A percentile compares a stretch with the other conserved stretches of the same genome.
Conservation (phyloP, 2,329 filamentous ascomycete genomes). For the Apiospora malaysiana region DNA sequence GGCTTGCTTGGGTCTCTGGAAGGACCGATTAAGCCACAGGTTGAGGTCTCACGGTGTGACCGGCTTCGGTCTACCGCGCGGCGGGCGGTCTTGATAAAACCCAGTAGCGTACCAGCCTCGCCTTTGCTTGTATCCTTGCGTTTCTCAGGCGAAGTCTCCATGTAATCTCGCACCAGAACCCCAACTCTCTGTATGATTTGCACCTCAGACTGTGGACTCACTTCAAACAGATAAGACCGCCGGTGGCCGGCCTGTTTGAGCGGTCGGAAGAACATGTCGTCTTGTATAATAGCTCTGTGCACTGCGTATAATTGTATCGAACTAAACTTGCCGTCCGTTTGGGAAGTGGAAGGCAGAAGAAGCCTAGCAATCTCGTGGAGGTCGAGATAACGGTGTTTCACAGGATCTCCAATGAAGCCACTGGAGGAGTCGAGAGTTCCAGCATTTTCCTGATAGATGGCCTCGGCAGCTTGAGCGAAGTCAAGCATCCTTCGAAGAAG, state of each 20-base stretch:
- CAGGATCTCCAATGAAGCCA: constrained; percentile 44
- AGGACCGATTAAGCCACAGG: constrained; percentile 55
- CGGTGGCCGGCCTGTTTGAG: constrained; percentile 56
- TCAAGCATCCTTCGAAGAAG: constrained; percentile 55
- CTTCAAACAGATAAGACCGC: constrained; percentile 64
- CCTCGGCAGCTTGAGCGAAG: constrained; percentile 51
- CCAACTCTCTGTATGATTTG: constrained; percentile 56
- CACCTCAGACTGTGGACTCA: constrained; percentile 63
- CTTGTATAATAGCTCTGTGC: constrained; percentile 65
- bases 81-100: constrained; percentile 58
- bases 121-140: background rate
- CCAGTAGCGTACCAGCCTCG: constrained; percentile 37
- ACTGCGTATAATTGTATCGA: constrained; percentile 69
- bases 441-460: constrained; percentile 55
- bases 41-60: constrained; percentile 52
- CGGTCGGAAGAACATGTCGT: constrained; percentile 66
- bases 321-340: constrained; percentile 46
- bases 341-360: constrained; percentile 46
- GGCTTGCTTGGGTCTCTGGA: constrained; percentile 26
- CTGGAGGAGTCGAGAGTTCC: constrained; percentile 54
- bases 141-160: constrained; percentile 43
- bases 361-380: constrained; percentile 56
- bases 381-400: constrained; percentile 51
- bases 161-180: constrained; percentile 58
- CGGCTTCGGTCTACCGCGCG: constrained; percentile 58